These are phyloP conservation scores for Protostelium mycophagum DNA, from an alignment of 78 protist species.

Conservation along the genomic window DNA sequence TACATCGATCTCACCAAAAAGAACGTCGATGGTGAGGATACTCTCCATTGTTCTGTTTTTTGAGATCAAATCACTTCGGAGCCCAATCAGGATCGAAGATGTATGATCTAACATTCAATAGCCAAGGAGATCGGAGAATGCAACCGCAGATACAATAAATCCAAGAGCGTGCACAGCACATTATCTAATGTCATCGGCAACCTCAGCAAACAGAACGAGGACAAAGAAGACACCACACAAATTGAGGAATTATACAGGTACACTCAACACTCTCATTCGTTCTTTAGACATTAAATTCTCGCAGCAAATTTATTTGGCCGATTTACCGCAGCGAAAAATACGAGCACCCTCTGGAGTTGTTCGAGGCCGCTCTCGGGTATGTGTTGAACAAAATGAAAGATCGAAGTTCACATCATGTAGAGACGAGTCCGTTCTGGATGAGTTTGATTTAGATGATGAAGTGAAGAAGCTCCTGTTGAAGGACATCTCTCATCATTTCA, in stretches of 20 bases:
- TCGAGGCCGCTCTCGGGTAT: not conserved
- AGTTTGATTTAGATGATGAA: not conserved
- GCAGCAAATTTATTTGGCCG: not conserved
- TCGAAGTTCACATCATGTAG: not conserved
- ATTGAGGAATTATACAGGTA: not conserved
- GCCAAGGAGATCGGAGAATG: not conserved
- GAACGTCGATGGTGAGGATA: not conserved
- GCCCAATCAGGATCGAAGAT: too few species aligned
- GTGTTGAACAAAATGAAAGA: not conserved
- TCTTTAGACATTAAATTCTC: not conserved
- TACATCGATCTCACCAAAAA: not conserved
- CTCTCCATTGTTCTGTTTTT: not conserved
- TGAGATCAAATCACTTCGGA: too few species aligned
- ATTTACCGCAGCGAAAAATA: not conserved
- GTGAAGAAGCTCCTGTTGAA: not conserved
- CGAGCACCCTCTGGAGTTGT: not conserved
- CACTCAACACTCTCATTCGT: not conserved
- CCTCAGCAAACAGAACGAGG: not conserved
- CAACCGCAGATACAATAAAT: not conserved
- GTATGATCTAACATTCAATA: too few species aligned
- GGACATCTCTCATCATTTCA: not conserved
- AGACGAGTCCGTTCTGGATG: not conserved
- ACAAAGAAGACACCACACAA: not conserved
- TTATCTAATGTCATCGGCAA: not conserved
- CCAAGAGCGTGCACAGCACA: not conserved